Evolutionary conservation across 192 early-diverging fungal genomes (phyloP).

Genomic region (Ramicandelaber brevisporus): DNA sequence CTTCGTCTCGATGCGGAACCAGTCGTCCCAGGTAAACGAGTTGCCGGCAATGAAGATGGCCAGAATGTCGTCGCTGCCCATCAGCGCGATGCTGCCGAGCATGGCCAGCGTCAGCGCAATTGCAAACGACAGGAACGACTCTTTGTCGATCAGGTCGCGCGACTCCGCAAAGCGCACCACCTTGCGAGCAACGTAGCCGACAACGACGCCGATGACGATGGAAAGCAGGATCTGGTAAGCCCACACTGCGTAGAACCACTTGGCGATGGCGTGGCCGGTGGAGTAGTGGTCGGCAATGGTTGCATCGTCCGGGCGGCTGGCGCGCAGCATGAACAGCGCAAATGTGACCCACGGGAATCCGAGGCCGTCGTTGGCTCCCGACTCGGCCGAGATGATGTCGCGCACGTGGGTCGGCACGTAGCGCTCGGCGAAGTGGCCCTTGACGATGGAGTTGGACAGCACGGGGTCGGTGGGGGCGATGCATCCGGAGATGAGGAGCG

Average conservation of each 20-base stretch:
- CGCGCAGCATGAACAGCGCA: constrained; percentile 36
- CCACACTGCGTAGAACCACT: constrained; percentile 53
- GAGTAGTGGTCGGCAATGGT: too few relatives aligned
- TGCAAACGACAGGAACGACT: constrained; percentile 55
- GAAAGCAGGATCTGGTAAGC: constrained; percentile 54
- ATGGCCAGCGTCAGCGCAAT: constrained; percentile 48
- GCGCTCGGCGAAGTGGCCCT: constrained; percentile 77
- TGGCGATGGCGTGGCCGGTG: constrained; percentile 36
- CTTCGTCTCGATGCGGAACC: constrained; percentile 61
- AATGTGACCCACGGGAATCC: constrained; percentile 66
- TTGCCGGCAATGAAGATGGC: constrained; percentile 59
- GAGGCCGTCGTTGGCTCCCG: constrained; percentile 72
- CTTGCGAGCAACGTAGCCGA: constrained; percentile 43
- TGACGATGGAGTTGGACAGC: constrained; percentile 79
- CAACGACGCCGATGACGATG: constrained; percentile 33
- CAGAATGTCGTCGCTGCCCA: constrained; percentile 50
- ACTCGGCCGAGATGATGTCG: constrained; percentile 51
- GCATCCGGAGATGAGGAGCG: constrained; percentile 57
- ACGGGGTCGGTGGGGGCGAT: constrained; percentile 86
- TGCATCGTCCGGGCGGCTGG: constrained; percentile 5
- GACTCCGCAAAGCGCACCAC: constrained; percentile 35
- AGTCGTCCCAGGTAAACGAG: constrained; percentile 71
- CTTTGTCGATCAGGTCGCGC: constrained; percentile 62
- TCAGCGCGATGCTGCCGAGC: constrained; percentile 39
- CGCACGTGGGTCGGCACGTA: constrained; percentile 53